Evolutionary conservation across 75 land plant genomes (phyloP).

Genomic region (Cryptomeria japonica): DNA sequence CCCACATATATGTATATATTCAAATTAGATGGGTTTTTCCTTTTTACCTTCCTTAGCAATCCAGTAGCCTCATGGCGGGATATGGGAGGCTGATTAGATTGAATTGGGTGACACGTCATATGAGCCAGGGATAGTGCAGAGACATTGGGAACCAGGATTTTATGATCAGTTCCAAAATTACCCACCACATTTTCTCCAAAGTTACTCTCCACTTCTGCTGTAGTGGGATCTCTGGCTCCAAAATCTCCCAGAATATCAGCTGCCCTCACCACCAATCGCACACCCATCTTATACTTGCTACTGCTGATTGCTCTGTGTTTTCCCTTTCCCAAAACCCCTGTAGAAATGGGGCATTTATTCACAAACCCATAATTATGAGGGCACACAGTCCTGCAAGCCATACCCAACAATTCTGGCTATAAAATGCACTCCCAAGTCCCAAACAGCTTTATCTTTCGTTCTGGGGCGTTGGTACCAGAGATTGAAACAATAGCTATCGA

Average conservation of each 20-base stretch:
- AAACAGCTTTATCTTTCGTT: not conserved
- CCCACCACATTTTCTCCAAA: slow-evolving; percentile 85
- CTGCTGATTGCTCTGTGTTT: not conserved
- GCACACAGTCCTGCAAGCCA: not conserved
- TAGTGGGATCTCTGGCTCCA: slow-evolving; percentile 82
- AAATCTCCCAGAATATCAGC: slow-evolving; percentile 58
- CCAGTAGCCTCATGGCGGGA: slow-evolving; percentile 52
- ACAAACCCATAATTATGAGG: not conserved
- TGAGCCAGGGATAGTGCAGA: slow-evolving; percentile 63
- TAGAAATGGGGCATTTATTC: not conserved
- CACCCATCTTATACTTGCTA: not conserved
- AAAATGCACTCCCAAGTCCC: not conserved
- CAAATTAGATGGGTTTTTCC: not conserved
- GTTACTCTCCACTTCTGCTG: slow-evolving; percentile 81
- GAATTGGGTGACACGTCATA: slow-evolving; percentile 39
- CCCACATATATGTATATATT: not conserved
- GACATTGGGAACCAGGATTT: slow-evolving; percentile 63
- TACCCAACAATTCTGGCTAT: not conserved
- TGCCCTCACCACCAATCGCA: slow-evolving; percentile 9
- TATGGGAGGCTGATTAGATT: slow-evolving; percentile 44
- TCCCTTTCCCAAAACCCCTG: not conserved
- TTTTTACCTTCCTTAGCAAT: slow-evolving; percentile 67
- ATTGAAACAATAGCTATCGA: not conserved
- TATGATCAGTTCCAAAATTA: slow-evolving; percentile 60
- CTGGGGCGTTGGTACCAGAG: too few relatives aligned